These are phyloP conservation scores for Talaromyces sp. DNA, from an alignment of 2,329 filamentous ascomycete genomes.

Conservation along the genomic window DNA sequence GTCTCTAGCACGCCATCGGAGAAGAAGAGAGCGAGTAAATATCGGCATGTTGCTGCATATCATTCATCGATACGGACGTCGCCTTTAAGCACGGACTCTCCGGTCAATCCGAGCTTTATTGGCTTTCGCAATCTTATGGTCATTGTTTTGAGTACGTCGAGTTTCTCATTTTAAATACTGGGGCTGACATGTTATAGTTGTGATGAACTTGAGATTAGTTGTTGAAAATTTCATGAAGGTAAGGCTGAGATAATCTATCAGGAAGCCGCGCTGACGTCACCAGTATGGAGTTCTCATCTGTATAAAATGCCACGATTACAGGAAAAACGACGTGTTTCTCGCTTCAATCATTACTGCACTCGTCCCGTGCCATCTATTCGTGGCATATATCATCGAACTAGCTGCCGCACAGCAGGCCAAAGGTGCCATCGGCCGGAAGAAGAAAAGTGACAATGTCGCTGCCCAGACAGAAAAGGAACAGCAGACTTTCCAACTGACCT, in stretches of 20 bases:
- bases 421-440: conserved; percentile 58
- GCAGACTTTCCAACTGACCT: conserved; percentile 66
- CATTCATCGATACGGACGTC: conserved; percentile 72
- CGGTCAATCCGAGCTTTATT: conserved; percentile 73
- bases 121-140: conserved; percentile 97
- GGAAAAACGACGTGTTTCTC: conserved; percentile 70
- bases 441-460: conserved; percentile 51
- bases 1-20: conserved; percentile 9
- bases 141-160: conserved; percentile 68
- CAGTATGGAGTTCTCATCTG: conserved; percentile 95
- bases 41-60: conserved; percentile 86
- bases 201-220: conserved; percentile 88
- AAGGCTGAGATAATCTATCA: conserved; percentile 16
- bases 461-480: conserved; percentile 59
- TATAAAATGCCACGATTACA: conserved; percentile 83
- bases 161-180: conserved; percentile 14
- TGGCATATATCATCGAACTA: conserved; percentile 86
- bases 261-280: conserved; percentile 11
- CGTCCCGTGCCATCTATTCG: conserved; percentile 84
- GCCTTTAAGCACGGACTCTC: conserved; percentile 79
- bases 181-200: conserved; percentile 55
- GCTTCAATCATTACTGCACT: conserved; percentile 77
- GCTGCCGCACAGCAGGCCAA: conserved; percentile 77
- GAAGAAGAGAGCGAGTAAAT: conserved; percentile 58
- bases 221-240: conserved; percentile 97